Evolutionary conservation across 2,329 filamentous ascomycete genomes (phyloP).

Genomic region (Fusarium neocosmosporiellum): DNA sequence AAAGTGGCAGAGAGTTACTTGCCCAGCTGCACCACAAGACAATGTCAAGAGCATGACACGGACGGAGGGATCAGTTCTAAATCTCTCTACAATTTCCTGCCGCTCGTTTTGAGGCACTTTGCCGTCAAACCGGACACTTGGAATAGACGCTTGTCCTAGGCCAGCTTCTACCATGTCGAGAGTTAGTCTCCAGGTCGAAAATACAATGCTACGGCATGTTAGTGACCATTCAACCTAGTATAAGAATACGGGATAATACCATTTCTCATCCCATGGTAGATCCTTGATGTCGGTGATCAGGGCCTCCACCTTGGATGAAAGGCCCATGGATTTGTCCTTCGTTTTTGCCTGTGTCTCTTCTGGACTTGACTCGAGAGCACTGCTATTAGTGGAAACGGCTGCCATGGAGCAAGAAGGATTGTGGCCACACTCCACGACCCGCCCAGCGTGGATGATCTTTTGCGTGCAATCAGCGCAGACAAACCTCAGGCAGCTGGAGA

Average conservation of each 20-base stretch:
- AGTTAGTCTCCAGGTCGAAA: constrained; percentile 62
- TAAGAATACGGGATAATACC: constrained; percentile 36
- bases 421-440: constrained; percentile 39
- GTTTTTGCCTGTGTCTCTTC: not conserved
- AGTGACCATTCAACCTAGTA: not conserved
- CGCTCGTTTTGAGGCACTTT: constrained; percentile 56
- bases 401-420: constrained; percentile 35
- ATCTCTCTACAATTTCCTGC: constrained; percentile 52
- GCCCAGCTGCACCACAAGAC: constrained; percentile 62
- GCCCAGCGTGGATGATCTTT: not conserved
- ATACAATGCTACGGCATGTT: constrained; percentile 55
- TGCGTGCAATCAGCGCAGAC: constrained; percentile 47
- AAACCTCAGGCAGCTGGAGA: constrained; percentile 49
- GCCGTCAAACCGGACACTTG: constrained; percentile 59
- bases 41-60: constrained; percentile 61
- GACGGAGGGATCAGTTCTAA: constrained; percentile 51
- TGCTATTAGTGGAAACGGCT: constrained; percentile 37
- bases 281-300: constrained; percentile 47
- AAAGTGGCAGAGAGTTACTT: not conserved
- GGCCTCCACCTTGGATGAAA: constrained; percentile 49
- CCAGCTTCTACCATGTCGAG: constrained; percentile 58
- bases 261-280: constrained; percentile 46
- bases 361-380: constrained; percentile 36
- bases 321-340: not conserved
- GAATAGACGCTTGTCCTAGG: constrained; percentile 49